phyloP scores from a whole-genome alignment of 768 basidiomycete species.

The Kwoniella sp. region DNA sequence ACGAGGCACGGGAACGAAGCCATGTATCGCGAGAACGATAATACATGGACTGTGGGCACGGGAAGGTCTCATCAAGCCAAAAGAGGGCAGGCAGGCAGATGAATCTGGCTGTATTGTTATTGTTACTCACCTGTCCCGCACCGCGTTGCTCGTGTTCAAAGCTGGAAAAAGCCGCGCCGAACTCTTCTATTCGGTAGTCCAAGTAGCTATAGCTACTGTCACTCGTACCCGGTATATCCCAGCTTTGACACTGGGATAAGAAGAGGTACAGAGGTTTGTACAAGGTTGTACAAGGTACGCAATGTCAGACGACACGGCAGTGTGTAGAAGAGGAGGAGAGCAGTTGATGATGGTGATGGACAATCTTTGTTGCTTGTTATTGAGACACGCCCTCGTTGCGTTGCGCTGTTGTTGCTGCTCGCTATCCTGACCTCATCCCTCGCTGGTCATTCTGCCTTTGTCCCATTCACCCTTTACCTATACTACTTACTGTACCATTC shows the following conservation, averaged over 20 bases:
- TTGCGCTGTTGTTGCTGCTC: background rate
- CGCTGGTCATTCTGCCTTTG: background rate
- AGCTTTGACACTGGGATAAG: conserved; percentile 1
- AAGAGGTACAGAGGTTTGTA: conserved; percentile 1
- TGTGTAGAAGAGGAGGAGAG: background rate
- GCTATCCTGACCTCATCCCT: conserved; percentile 2
- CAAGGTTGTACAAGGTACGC: background rate
- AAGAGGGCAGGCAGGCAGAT: too few species aligned
- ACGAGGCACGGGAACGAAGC: too few species aligned
- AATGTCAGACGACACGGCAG: background rate
- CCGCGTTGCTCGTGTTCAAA: background rate
- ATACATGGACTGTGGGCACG: too few species aligned
- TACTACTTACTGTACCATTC: too few species aligned
- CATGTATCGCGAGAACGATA: too few species aligned
- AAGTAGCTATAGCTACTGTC: background rate
- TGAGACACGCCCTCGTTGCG: background rate
- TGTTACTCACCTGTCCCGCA: background rate
- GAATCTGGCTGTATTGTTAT: too few species aligned
- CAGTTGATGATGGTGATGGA: background rate
- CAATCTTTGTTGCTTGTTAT: background rate
- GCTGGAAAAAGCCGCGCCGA: conserved; percentile 1
- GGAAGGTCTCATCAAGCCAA: too few species aligned
- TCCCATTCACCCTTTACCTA: background rate
- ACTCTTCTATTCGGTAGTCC: background rate
- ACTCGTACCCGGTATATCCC: conserved; percentile 1